Evolutionary conservation across 2,329 filamentous ascomycete genomes (phyloP).

Genomic region (Aschersonia sp.): DNA sequence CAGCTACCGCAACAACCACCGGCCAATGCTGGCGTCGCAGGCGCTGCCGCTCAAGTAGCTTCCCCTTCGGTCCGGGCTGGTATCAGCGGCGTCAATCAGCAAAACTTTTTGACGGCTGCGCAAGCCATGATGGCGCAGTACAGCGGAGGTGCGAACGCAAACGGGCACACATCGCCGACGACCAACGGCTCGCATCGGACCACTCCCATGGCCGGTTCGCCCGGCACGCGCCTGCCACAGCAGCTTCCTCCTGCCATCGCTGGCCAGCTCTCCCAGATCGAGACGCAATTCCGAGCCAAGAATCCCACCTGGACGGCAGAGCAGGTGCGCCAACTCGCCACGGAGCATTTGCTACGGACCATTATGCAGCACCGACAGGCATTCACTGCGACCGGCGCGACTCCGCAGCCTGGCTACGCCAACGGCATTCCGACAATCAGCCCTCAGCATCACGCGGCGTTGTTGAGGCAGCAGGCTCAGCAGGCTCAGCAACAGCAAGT

Average conservation of each 20-base stretch:
- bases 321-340: conserved; percentile 34
- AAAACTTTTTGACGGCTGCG: conserved; percentile 35
- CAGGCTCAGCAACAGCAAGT: conserved; percentile 12
- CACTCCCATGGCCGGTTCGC: conserved; percentile 26
- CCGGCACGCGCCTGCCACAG: conserved; percentile 23
- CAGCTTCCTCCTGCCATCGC: conserved; percentile 32
- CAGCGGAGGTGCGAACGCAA: conserved; percentile 23
- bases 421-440: conserved; percentile 34
- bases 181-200: conserved; percentile 31
- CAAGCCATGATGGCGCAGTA: conserved; percentile 38
- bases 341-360: conserved; percentile 30
- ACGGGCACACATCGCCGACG: conserved; percentile 28
- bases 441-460: conserved; percentile 44
- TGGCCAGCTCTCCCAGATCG: conserved; percentile 34
- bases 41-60: conserved; percentile 22
- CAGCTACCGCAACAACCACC: conserved; percentile 15
- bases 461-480: conserved; percentile 31
- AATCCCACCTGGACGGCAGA: conserved; percentile 36
- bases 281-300: conserved; percentile 34
- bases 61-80: conserved; percentile 29
- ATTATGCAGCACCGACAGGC: conserved; percentile 32
- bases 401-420: conserved; percentile 30
- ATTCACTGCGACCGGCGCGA: conserved; percentile 35
- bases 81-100: conserved; percentile 32
- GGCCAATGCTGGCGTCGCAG: conserved; percentile 16